These are phyloP conservation scores for Rhizoctonia solani DNA, from an alignment of 1,284 basidiomycete genomes.

Conservation along the genomic window DNA sequence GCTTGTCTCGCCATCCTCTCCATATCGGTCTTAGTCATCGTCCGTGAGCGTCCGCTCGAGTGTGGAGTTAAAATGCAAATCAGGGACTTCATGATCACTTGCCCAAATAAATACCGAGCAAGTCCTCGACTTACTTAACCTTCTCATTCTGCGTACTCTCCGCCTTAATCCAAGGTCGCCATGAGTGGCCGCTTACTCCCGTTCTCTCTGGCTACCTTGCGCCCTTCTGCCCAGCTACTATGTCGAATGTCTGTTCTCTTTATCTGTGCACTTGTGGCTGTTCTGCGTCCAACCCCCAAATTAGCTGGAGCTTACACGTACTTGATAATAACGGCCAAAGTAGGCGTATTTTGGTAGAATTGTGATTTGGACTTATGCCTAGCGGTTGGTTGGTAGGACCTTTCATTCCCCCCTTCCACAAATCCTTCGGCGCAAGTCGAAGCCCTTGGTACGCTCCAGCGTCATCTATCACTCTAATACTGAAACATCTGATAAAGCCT, in stretches of 20 bases:
- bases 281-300: conserved; percentile 9
- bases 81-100: background rate
- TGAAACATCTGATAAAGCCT: background rate
- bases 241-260: conserved; percentile 28
- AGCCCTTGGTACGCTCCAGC: conserved; percentile 37
- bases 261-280: conserved; percentile 20
- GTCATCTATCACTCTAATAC: background rate
- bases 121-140: background rate
- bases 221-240: conserved; percentile 24
- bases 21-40: conserved; percentile 13
- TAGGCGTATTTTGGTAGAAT: background rate
- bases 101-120: background rate
- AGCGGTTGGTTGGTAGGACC: conserved; percentile 42
- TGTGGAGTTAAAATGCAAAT: conserved; percentile 15
- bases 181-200: too few relatives aligned
- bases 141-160: too few relatives aligned
- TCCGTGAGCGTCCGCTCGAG: background rate
- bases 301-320: conserved; percentile 22
- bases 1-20: background rate
- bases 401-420: conserved; percentile 55
- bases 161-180: too few relatives aligned
- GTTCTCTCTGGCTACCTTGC: background rate
- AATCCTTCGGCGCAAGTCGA: conserved; percentile 57
- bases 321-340: conserved; percentile 27
- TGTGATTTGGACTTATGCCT: background rate